Evolutionary conservation across 2,329 filamentous ascomycete species (phyloP).

Genomic region (Fusarium oligoseptatum): DNA sequence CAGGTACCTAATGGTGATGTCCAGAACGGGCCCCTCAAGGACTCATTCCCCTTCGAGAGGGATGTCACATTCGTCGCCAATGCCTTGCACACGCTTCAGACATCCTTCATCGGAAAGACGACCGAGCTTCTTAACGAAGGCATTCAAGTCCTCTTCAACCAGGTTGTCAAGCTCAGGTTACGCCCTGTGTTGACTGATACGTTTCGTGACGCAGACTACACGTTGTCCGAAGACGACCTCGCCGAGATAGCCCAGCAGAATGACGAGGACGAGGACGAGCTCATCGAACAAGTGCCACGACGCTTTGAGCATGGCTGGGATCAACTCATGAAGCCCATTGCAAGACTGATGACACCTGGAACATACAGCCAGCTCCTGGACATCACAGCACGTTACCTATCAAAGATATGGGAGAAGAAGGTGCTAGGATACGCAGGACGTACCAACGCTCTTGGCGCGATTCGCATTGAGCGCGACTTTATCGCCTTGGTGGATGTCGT

Average conservation of each 20-base stretch:
- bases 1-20: constrained; percentile 52
- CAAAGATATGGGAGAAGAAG: constrained; percentile 86
- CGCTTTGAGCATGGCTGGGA: constrained; percentile 91
- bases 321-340: constrained; percentile 84
- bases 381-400: constrained; percentile 79
- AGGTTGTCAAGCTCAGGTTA: constrained; percentile 87
- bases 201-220: constrained; percentile 93
- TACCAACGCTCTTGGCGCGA: constrained; percentile 84
- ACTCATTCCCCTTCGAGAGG: constrained; percentile 84
- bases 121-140: constrained; percentile 87
- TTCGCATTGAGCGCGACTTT: constrained; percentile 87
- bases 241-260: constrained; percentile 67
- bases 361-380: constrained; percentile 84
- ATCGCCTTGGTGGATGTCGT: constrained; percentile 78
- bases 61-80: constrained; percentile 79
- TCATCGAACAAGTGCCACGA: constrained; percentile 77
- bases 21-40: constrained; percentile 63
- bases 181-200: constrained; percentile 87
- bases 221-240: constrained; percentile 73
- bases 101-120: constrained; percentile 81
- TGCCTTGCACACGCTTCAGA: constrained; percentile 76
- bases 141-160: constrained; percentile 86
- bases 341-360: constrained; percentile 82
- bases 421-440: constrained; percentile 84
- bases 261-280: constrained; percentile 66